These are phyloP conservation scores for Shiraia sp. DNA, from an alignment of 2,329 filamentous ascomycete genomes.

Conservation along the genomic window DNA sequence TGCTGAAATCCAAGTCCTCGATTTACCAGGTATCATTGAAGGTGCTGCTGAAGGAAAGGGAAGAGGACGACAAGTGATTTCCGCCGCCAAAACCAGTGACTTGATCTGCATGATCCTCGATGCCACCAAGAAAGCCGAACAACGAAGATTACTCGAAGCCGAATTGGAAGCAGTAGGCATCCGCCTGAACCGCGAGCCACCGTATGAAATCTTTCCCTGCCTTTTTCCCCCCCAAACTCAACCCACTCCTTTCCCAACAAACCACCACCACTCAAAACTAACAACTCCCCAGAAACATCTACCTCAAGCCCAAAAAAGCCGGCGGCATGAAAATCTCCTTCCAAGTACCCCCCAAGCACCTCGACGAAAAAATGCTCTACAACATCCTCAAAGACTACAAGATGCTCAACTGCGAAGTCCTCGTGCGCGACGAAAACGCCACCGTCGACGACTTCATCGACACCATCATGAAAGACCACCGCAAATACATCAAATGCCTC, in stretches of 20 bases:
- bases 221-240: background rate
- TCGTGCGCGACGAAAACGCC: slow-evolving; percentile 88
- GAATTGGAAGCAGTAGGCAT: slow-evolving; percentile 96
- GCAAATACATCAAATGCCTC: slow-evolving; percentile 91
- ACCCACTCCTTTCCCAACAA: background rate
- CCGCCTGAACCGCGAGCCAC: slow-evolving; percentile 85
- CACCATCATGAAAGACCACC: slow-evolving; percentile 98
- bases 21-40: slow-evolving; percentile 97
- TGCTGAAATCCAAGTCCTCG: slow-evolving; percentile 95
- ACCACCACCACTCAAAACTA: no score
- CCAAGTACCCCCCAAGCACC: slow-evolving; percentile 79
- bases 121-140: slow-evolving; percentile 94
- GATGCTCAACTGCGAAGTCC: slow-evolving; percentile 94
- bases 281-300: slow-evolving; percentile 74
- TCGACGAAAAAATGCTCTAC: slow-evolving; percentile 98
- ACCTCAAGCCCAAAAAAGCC: slow-evolving; percentile 92
- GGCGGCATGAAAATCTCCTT: slow-evolving; percentile 99
- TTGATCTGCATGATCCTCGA: slow-evolving; percentile 96
- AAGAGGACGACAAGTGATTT: slow-evolving; percentile 93
- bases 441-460: slow-evolving; percentile 99
- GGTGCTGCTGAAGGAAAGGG: slow-evolving; percentile 95
- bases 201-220: slow-evolving; percentile 60
- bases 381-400: slow-evolving; percentile 99
- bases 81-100: slow-evolving; percentile 96
- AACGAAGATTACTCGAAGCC: slow-evolving; percentile 83